A percentile compares a stretch with the other conserved stretches of the same genome.
Evolutionary conservation across 495 filamentous ascomycete genomes (phyloP).

Genomic region (Hyaloscypha hepaticicola): DNA sequence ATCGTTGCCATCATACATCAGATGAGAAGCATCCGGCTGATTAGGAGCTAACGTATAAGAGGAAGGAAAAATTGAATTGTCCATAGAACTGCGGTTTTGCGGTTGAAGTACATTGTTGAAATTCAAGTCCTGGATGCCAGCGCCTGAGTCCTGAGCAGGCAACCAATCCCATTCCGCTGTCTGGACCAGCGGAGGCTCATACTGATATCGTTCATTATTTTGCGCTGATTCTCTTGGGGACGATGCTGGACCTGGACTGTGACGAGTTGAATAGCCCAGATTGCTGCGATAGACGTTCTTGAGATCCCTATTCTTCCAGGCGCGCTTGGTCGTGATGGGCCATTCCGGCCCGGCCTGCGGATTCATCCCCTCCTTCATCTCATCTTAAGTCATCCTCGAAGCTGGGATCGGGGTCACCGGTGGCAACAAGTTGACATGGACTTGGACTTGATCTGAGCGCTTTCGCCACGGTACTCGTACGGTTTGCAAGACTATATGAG

Average conservation of each 20-base stretch:
- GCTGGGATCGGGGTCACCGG: neutral
- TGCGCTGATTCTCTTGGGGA: conserved; percentile 3
- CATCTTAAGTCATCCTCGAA: neutral
- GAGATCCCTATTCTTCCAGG: conserved; percentile 17
- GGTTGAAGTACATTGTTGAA: conserved; percentile 9
- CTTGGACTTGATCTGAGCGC: neutral
- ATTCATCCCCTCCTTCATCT: conserved; percentile 1
- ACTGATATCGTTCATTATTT: conserved; percentile 1
- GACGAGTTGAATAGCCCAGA: conserved; percentile 13
- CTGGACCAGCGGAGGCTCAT: neutral
- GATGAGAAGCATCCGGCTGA: conserved; percentile 13
- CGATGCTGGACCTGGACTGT: conserved; percentile 2
- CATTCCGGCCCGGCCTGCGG: conserved; percentile 3
- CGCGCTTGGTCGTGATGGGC: conserved; percentile 7
- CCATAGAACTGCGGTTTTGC: neutral
- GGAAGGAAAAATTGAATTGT: conserved; percentile 1
- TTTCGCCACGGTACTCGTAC: no score
- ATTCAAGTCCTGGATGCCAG: neutral
- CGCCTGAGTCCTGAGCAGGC: neutral
- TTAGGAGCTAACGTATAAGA: conserved; percentile 25
- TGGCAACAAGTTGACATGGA: neutral
- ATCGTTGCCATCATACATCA: conserved; percentile 6
- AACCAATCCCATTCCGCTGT: conserved; percentile 1
- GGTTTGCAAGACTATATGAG: neutral
- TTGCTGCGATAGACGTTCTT: conserved; percentile 20